phyloP scores from a whole-genome alignment of 108 stramenopile species.

The Discostella stelligeroides region DNA sequence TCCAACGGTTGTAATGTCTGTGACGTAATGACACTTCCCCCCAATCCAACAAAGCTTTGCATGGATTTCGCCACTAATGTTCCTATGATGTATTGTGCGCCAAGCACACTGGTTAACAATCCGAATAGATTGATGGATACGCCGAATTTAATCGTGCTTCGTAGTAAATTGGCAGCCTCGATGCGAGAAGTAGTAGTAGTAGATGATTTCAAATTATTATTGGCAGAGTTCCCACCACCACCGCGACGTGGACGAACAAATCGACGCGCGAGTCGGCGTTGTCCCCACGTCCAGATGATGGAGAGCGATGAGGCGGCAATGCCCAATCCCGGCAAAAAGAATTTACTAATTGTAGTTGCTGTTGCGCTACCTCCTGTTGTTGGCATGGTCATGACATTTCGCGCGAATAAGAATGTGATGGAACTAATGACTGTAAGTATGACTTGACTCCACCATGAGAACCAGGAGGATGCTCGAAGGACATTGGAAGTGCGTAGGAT shows the following conservation, averaged over 20 bases:
- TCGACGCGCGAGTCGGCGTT: constrained; percentile 67
- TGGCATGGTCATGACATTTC: constrained; percentile 51
- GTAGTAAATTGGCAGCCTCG: constrained; percentile 72
- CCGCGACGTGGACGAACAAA: constrained; percentile 32
- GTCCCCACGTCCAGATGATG: constrained; percentile 90
- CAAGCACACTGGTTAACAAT: constrained; percentile 78
- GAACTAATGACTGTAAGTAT: constrained; percentile 77
- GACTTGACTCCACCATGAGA: constrained; percentile 90
- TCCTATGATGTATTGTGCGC: constrained; percentile 91
- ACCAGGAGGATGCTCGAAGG: constrained; percentile 64
- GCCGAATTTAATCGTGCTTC: constrained; percentile 73
- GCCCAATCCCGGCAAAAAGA: constrained; percentile 67
- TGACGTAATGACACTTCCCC: constrained; percentile 42
- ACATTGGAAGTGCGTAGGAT: constrained; percentile 39
- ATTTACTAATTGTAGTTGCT: constrained; percentile 45
- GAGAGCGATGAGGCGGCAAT: constrained; percentile 55
- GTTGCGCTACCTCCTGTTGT: constrained; percentile 16
- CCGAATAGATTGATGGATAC: constrained; percentile 80
- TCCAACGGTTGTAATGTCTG: constrained; percentile 83
- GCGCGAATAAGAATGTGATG: constrained; percentile 82
- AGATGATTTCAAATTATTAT: too few species aligned
- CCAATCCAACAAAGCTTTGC: constrained; percentile 45
- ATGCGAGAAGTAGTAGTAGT: constrained; percentile 51
- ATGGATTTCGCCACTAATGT: constrained; percentile 84
- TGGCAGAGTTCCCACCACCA: neutral